Conservation (phyloP, 495 filamentous ascomycete species). For the Hypoxylon perforatum region DNA sequence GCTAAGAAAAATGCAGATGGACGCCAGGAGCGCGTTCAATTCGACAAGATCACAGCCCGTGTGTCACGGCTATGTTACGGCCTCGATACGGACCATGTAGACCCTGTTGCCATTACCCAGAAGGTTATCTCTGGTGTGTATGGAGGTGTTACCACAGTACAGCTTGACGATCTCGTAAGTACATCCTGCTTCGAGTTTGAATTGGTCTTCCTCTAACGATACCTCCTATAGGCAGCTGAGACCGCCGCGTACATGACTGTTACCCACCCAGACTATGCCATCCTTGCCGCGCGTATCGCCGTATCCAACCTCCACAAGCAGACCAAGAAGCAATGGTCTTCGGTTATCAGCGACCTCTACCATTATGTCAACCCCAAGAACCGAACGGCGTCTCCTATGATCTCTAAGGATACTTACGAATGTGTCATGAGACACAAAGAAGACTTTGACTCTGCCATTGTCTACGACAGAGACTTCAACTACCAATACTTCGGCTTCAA, state of each 20-base stretch:
- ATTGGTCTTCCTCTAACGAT: constrained; percentile 15
- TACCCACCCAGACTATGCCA: constrained; percentile 98
- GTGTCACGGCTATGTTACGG: constrained; percentile 98
- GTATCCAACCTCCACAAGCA: constrained; percentile 99
- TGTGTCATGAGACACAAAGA: constrained; percentile 94
- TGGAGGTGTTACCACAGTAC: constrained; percentile 94
- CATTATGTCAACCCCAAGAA: constrained; percentile 98
- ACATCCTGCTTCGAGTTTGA: not conserved
- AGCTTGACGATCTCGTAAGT: constrained; percentile 95
- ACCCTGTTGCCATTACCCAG: constrained; percentile 97
- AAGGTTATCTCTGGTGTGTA: constrained; percentile 99
- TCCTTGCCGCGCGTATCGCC: constrained; percentile 97
- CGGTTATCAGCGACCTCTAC: constrained; percentile 91
- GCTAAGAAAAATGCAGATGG: constrained; percentile 73
- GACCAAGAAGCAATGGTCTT: constrained; percentile 98
- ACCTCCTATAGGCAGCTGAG: constrained; percentile 81
- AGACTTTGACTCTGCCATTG: constrained; percentile 97
- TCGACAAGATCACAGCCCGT: constrained; percentile 99
- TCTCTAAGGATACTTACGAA: constrained; percentile 86
- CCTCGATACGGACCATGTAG: constrained; percentile 94
- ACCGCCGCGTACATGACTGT: constrained; percentile 99
- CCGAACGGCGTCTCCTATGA: constrained; percentile 86
- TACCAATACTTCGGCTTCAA: constrained; percentile 99
- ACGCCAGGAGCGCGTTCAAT: constrained; percentile 99
- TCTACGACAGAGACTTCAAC: constrained; percentile 99